phyloP scores from a whole-genome alignment of 2,329 filamentous ascomycete species.

The Xylariomycetidae sp. region DNA sequence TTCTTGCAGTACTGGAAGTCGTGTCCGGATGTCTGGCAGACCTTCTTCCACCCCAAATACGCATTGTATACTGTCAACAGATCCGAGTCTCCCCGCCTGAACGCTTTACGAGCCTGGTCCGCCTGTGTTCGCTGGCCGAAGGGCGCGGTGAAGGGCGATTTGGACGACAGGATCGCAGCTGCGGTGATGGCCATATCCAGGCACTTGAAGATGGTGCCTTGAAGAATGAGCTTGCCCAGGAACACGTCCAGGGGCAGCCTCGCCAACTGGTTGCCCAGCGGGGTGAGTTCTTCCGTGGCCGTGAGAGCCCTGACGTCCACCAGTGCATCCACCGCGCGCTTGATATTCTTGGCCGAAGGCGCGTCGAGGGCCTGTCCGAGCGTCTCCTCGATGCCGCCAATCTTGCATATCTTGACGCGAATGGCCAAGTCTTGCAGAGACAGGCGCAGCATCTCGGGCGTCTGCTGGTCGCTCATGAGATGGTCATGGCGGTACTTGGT shows the following conservation, averaged over 20 bases:
- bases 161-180: constrained; percentile 88
- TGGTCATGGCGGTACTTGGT: constrained; percentile 84
- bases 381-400: constrained; percentile 88
- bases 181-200: constrained; percentile 88
- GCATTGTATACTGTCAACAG: constrained; percentile 91
- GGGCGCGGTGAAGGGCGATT: constrained; percentile 85
- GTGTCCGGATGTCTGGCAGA: constrained; percentile 65
- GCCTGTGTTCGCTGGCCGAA: constrained; percentile 80
- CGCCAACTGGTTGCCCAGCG: constrained; percentile 79
- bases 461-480: constrained; percentile 84
- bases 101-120: constrained; percentile 70
- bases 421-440: constrained; percentile 94
- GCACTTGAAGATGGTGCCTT: constrained; percentile 82
- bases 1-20: constrained; percentile 91
- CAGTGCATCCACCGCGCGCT: constrained; percentile 84
- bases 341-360: constrained; percentile 86
- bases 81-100: constrained; percentile 84
- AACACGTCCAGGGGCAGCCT: constrained; percentile 90
- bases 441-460: constrained; percentile 89
- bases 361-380: constrained; percentile 83
- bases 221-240: constrained; percentile 84
- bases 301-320: constrained; percentile 91
- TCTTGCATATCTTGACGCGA: constrained; percentile 93
- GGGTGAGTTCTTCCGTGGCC: constrained; percentile 72
- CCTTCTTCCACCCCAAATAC: constrained; percentile 80